Conservation (phyloP, 176 grass and related monocot genomes). For the Secale cereale region DNA sequence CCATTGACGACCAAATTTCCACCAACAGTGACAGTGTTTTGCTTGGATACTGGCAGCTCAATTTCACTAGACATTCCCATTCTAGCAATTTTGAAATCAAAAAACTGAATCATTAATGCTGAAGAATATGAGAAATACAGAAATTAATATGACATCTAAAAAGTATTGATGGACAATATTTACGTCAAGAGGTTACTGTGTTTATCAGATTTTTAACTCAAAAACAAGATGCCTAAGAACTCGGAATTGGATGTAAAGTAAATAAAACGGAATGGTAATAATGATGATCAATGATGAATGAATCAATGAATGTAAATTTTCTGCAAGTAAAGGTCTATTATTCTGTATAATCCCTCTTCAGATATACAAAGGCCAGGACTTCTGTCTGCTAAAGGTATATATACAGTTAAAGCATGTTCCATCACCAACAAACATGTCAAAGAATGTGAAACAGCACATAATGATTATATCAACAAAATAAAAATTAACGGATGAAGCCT, state of each 20-base stretch:
- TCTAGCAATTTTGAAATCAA: slow-evolving; percentile 52
- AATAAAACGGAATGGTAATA: neutral
- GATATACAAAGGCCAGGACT: neutral
- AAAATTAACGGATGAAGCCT: neutral
- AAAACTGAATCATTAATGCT: slow-evolving; percentile 31
- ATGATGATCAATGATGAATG: neutral
- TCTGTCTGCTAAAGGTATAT: neutral
- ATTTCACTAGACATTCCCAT: slow-evolving; percentile 90
- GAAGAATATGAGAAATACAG: slow-evolving; percentile 20
- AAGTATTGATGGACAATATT: slow-evolving; percentile 19
- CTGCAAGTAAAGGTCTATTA: slow-evolving; percentile 3
- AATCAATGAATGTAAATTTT: neutral
- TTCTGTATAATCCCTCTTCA: neutral
- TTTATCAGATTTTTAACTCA: slow-evolving; percentile 6
- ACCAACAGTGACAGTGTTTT: slow-evolving; percentile 54
- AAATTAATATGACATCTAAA: slow-evolving; percentile 7
- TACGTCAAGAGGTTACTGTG: neutral
- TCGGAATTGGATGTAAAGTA: neutral
- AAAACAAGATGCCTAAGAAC: neutral
- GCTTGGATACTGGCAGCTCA: slow-evolving; percentile 83
- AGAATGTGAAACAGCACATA: slow-evolving; percentile 4
- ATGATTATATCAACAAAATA: neutral
- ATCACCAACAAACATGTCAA: slow-evolving; percentile 15
- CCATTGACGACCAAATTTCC: slow-evolving; percentile 82
- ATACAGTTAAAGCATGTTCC: slow-evolving; percentile 1